Base-by-base conservation (phyloP, 192 early-diverging fungal genomes). In the Linnemannia zychae region DNA sequence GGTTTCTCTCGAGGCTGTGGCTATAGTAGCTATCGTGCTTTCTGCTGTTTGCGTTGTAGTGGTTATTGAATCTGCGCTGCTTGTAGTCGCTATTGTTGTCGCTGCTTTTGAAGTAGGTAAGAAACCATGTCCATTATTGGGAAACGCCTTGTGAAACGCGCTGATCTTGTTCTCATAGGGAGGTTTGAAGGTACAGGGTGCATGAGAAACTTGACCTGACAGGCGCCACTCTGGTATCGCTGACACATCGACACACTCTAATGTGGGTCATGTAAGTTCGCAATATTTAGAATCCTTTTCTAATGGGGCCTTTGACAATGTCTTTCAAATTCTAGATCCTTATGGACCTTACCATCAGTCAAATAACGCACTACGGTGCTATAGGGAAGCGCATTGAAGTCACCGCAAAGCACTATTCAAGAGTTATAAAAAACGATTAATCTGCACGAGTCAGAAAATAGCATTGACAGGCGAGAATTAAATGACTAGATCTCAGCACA, bases 361-460 rank as follows among this genome's bases (percentile, higher is more conserved):
- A 85, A 22, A 22, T 79, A 85, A 3, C 72, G n/a, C 1, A 78
- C 24, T 0, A 85, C 70, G 22, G 69, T 48, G 31, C 83, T 85
- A 4, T 73, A 53, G 7, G 83, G 83, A 0, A 76, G 15, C 1
- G 78, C 67, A 71, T 85, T 85, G 72, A 85, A 28, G 34, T 85
- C 83, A 17, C 83, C 83, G 17, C 83, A 85, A 5, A 85, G 17
- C 18, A 85, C 83, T 85, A 67, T n/a, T 31, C 57, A 63, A 12
- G 5, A 15, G 24, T 31, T 12, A 3, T 15, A 0, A 24, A 3
- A 63, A 63, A 12, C 24, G 3, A 15, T 63, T 31, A 2, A 0
- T 63, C 57, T 28, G 57, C 57, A 33, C 4, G 28, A 11, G 57
- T 63, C 1, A 63, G 13, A 31, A 7, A 13, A 1, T 13, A 24